These are phyloP conservation scores for Populus davidiana DNA, from an alignment of 345 rosid species.

Conservation along the genomic window DNA sequence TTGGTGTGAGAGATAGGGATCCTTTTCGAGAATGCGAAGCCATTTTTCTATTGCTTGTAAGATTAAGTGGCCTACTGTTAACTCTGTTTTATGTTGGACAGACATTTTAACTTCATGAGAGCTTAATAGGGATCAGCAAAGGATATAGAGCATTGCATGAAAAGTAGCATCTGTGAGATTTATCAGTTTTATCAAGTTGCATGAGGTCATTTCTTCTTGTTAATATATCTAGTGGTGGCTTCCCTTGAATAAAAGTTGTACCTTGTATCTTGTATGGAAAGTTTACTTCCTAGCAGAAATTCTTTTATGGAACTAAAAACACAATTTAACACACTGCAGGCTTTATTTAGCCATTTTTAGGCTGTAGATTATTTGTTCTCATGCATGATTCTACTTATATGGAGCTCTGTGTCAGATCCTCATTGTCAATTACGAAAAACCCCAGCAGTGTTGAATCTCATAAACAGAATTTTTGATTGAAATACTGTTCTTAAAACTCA, in stretches of 20 bases:
- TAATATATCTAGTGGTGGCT: background rate
- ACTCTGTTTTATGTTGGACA: background rate
- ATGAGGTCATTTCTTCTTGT: background rate
- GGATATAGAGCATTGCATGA: background rate
- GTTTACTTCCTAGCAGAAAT: background rate
- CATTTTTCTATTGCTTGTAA: background rate
- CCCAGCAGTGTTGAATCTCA: background rate
- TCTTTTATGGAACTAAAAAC: background rate
- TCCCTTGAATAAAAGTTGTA: background rate
- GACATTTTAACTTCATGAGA: background rate
- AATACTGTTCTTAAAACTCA: background rate
- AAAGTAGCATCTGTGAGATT: background rate
- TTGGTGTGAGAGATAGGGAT: background rate
- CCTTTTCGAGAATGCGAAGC: background rate
- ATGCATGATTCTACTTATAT: background rate
- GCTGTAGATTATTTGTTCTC: slow-evolving; percentile 2
- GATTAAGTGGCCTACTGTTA: background rate
- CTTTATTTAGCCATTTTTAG: slow-evolving; percentile 8
- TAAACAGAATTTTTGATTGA: background rate
- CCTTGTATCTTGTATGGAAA: background rate
- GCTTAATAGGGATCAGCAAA: background rate
- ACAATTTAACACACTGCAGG: slow-evolving; percentile 6
- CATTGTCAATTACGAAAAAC: background rate
- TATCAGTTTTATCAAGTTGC: background rate
- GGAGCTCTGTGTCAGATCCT: background rate